Conservation (phyloP, 768 basidiomycete genomes). For the Postia placenta region DNA sequence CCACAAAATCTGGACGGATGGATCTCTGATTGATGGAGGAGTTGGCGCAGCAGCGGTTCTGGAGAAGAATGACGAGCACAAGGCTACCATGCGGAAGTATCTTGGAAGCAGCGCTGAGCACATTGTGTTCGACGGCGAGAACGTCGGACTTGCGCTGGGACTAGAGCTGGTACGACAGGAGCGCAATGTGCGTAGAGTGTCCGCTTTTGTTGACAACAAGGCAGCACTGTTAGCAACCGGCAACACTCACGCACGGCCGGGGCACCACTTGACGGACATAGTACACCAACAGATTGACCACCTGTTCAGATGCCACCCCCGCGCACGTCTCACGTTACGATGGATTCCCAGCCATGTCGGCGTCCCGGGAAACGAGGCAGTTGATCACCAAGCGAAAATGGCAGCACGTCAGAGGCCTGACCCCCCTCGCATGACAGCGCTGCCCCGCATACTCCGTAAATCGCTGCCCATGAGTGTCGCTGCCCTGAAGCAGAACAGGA, state of each 20-base stretch:
- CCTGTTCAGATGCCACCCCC: not conserved
- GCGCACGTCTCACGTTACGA: not conserved
- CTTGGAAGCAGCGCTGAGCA: constrained; percentile 19
- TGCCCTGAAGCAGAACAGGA: constrained; percentile 1
- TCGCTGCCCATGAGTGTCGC: constrained; percentile 8
- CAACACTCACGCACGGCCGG: constrained; percentile 1
- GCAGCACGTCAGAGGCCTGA: constrained; percentile 6
- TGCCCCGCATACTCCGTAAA: constrained; percentile 5
- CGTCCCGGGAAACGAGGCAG: constrained; percentile 10
- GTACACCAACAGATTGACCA: constrained; percentile 1
- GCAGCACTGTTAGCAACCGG: not conserved
- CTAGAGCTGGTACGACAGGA: constrained; percentile 20
- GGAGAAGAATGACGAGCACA: constrained; percentile 1
- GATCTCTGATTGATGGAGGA: constrained; percentile 20
- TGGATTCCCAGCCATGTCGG: constrained; percentile 12
- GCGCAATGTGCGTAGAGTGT: not conserved
- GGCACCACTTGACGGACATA: constrained; percentile 6
- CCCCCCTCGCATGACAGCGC: not conserved
- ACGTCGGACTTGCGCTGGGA: constrained; percentile 21
- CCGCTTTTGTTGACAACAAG: constrained; percentile 8
- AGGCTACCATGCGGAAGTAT: constrained; percentile 8
- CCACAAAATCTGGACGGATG: constrained; percentile 26
- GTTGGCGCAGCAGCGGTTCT: constrained; percentile 27
- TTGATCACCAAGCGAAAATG: constrained; percentile 9
- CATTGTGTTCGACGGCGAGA: constrained; percentile 27